Conservation (phyloP, 73 alveolate genomes). For the Tetrahymena malaccensis region DNA sequence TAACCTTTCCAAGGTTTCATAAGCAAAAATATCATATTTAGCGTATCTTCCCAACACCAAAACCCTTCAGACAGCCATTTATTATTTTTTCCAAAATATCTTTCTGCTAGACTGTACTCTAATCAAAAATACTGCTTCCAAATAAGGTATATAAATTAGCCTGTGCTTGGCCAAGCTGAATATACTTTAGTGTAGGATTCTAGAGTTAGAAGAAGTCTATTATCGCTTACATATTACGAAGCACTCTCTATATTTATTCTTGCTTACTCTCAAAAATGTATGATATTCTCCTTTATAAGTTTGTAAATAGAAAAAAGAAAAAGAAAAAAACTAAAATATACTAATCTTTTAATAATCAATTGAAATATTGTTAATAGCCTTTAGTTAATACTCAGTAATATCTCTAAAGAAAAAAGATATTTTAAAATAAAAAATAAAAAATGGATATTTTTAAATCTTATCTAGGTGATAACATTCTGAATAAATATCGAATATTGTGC, state of each 20-base stretch:
- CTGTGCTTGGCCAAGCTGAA: neutral
- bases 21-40: neutral
- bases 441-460: too few species aligned
- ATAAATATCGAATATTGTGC: too few species aligned
- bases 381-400: too few species aligned
- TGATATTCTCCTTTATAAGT: neutral
- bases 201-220: neutral
- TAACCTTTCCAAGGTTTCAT: neutral
- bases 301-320: neutral
- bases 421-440: too few species aligned
- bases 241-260: neutral
- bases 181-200: neutral
- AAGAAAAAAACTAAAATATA: too few species aligned
- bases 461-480: too few species aligned
- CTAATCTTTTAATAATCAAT: neutral
- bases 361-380: too few species aligned
- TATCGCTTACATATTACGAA: neutral
- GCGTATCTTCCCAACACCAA: neutral
- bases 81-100: neutral
- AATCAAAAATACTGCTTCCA: neutral
- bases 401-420: too few species aligned
- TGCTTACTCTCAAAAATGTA: neutral
- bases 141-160: neutral
- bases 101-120: neutral
- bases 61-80: neutral